Evolutionary conservation across 106 monocot genomes (phyloP).

Genomic region (Dendrobium nobile): DNA sequence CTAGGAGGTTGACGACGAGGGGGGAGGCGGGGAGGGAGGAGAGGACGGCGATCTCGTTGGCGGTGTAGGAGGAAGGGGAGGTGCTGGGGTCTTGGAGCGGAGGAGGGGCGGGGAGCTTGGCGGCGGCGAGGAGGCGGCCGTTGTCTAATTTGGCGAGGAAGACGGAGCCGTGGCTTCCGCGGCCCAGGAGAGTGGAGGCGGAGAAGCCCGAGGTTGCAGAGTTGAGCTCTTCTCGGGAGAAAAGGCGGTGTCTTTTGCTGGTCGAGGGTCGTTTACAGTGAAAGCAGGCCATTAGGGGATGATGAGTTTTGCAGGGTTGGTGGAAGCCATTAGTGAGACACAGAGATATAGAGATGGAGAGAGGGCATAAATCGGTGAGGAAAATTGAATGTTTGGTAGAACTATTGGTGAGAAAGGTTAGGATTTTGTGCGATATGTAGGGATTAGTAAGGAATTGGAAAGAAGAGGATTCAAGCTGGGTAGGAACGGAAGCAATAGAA

Average conservation of each 20-base stretch:
- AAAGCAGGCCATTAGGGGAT: background rate
- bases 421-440: too few species aligned
- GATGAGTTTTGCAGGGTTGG: too few species aligned
- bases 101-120: constrained; percentile 21
- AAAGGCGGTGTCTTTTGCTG: constrained; percentile 6
- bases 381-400: too few species aligned
- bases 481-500: too few species aligned
- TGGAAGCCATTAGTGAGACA: background rate
- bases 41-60: constrained; percentile 61
- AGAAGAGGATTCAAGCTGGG: too few species aligned
- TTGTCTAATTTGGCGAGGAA: constrained; percentile 47
- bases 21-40: constrained; percentile 20
- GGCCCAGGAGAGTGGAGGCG: constrained; percentile 45
- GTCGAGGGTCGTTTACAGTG: background rate
- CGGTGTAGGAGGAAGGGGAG: constrained; percentile 24
- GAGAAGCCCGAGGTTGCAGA: constrained; percentile 56
- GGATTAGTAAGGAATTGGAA: too few species aligned
- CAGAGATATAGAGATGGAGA: too few species aligned
- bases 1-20: constrained; percentile 48
- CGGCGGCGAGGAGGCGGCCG: constrained; percentile 37
- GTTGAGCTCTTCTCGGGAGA: constrained; percentile 46
- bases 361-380: too few species aligned
- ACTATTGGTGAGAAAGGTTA: too few species aligned
- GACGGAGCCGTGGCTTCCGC: constrained; percentile 94
- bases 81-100: too few species aligned